Evolutionary conservation across 139 green algal species (phyloP).

Genomic region (Chlamydomonas schloesseri): DNA sequence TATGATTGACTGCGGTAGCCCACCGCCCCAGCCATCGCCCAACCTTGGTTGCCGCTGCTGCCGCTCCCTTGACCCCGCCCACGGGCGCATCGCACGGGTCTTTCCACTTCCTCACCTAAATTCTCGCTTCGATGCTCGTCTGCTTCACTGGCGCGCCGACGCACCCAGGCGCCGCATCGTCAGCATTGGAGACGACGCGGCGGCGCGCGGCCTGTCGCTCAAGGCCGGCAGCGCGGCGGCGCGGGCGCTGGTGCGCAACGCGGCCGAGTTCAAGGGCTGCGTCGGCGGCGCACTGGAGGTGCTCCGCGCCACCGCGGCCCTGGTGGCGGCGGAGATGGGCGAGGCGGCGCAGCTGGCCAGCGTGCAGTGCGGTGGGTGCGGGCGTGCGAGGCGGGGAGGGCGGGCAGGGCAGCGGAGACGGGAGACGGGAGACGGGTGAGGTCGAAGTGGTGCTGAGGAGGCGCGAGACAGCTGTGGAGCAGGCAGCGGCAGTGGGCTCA

Average conservation of each 20-base stretch:
- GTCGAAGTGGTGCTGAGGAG: not conserved
- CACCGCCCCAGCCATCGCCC: too few species aligned
- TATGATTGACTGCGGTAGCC: too few species aligned
- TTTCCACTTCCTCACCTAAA: too few species aligned
- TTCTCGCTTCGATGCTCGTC: too few species aligned
- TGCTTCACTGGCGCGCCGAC: too few species aligned
- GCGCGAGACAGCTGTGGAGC: too few species aligned
- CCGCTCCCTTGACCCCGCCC: too few species aligned
- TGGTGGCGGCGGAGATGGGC: conserved; percentile 30
- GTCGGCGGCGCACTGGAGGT: not conserved
- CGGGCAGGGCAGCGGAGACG: not conserved
- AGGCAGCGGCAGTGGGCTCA: too few species aligned
- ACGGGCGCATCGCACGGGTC: too few species aligned
- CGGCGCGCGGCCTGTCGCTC: not conserved
- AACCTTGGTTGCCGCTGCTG: too few species aligned
- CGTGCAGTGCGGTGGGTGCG: conserved; percentile 25
- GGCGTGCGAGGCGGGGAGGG: not conserved
- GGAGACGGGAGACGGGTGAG: not conserved
- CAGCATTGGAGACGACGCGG: not conserved
- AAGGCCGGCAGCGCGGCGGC: not conserved
- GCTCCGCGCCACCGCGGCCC: not conserved
- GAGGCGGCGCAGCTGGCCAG: conserved; percentile 26
- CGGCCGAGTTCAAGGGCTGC: conserved; percentile 1
- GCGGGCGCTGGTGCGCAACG: conserved; percentile 15
- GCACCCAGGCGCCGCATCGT: not conserved